A percentile compares a stretch with the other conserved stretches of the same genome.
phyloP scores from a whole-genome alignment of 2,329 filamentous ascomycete genomes.

The Parastagonospora nodorum region DNA sequence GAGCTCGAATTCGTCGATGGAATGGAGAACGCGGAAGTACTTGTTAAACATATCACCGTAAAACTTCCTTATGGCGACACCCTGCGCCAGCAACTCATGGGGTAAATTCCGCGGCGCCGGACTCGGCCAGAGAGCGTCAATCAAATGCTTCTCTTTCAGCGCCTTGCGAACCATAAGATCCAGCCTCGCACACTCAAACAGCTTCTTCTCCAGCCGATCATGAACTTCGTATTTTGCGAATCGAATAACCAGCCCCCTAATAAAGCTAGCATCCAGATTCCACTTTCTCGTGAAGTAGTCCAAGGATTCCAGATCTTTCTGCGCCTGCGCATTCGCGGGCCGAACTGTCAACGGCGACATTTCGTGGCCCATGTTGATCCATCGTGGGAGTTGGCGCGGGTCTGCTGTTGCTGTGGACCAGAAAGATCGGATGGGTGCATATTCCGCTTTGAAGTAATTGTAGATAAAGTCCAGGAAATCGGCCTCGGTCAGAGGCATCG shows the following conservation, averaged over 20 bases:
- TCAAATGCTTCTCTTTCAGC: conserved; percentile 46
- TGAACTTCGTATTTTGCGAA: conserved; percentile 43
- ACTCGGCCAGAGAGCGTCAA: conserved; percentile 43
- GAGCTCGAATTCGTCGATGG: conserved; percentile 38
- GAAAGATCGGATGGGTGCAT: conserved; percentile 43
- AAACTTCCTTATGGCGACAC: conserved; percentile 41
- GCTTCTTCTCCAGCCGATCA: conserved; percentile 44
- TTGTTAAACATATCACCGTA: conserved; percentile 47
- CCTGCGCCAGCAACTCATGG: conserved; percentile 37
- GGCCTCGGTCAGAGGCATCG: conserved; percentile 37
- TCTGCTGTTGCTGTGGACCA: conserved; percentile 43
- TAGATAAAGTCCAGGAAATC: conserved; percentile 44
- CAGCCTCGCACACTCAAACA: conserved; percentile 38
- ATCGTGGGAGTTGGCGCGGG: conserved; percentile 35
- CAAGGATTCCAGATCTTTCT: conserved; percentile 42
- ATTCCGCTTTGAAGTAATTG: conserved; percentile 48
- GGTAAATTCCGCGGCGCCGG: conserved; percentile 33
- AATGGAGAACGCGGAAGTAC: conserved; percentile 39
- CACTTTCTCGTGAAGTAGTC: conserved; percentile 39
- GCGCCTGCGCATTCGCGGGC: conserved; percentile 44
- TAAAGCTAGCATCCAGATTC: conserved; percentile 39
- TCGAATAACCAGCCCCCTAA: conserved; percentile 39
- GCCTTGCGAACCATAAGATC: conserved; percentile 45
- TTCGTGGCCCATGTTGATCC: conserved; percentile 43
- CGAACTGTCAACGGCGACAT: conserved; percentile 32